Base-by-base conservation (phyloP, 2,329 filamentous ascomycete species). In the Exophiala viscosa region DNA sequence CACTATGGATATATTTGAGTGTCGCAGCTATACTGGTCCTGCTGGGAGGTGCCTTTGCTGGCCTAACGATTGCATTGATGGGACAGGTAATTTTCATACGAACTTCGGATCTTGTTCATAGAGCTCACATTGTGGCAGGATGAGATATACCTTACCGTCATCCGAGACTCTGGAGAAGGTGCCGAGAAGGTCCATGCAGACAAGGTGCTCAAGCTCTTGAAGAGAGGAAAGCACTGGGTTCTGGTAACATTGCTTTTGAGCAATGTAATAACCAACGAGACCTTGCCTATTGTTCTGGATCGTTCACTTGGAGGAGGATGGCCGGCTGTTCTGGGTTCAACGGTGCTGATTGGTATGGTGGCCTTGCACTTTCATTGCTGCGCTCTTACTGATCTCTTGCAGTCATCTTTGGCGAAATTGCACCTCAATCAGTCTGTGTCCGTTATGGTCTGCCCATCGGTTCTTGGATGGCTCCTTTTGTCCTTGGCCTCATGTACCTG, bases 351-450 rank as follows among this genome's bases (percentile, higher is more conserved):
- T 71, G 91, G 90, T 95, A 82, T 62, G 81, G 66, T 41, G 36
- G 18, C 20, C 8, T 31, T 43, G 40, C 8, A 28, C 14, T 13
- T 45, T 13, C 43, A 17, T 10, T 35, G 23, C 28, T n/a, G 17
- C 32, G 15, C 41, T 28, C 32, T 32, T 52, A 32, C 51, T 52
- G 35, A 51, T 14, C 10, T 38, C 50, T 42, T 18, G 31, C 64
- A 96, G 93, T 99, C 68, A 96, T 99, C 63, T 99, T 99, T 69
- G 93, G 93, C 63, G 93, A 99, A 76, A 84, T 99, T 59, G 87
- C 95, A 20, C 93, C 93, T 31, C 93, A 99, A 69, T 96, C 92
- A 18, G 82, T 97, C 62, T 99, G 93, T 70, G 93, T 97, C 59
- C 89, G 93, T 64, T 97, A 93, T 69, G 93, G 93, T 48, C 82